Base-by-base conservation (phyloP, 164 flowering plant species). In the Vitis rotundifolia region DNA sequence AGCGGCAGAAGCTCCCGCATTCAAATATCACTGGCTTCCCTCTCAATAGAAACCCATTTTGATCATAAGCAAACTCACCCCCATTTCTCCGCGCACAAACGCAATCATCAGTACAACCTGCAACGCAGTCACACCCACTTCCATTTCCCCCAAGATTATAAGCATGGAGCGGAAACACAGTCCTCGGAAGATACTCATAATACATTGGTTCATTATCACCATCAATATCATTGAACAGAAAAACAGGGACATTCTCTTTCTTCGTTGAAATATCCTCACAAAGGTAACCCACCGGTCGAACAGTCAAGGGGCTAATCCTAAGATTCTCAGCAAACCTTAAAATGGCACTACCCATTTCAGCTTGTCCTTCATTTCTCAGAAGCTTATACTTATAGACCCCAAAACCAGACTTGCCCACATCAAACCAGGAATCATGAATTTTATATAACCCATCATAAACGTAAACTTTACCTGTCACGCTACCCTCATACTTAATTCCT, bases 391-490 rank as follows among this genome's bases (percentile, higher is more conserved):
- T 94, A 29, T 82, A 92, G 9, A 94, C 99, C 8, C 94, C 88
- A 77, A 88, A 92, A 44, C 99, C 99, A 37, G 98, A 89, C 60
- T 86, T 92, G 0, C 99, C 99, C 53, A 86, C 82, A 71, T 89
- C 98, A 68, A 87, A 87, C 97, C 97, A 92, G 47, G 81, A 82
- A 51, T 89, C 87, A 5, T 69, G 59, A 71, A 94, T 78, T 63
- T 70, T 84, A 78, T 94, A 94, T 16, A 94, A 78, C 28, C 99
- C 99, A 75, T 94, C 99, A 71, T 94, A 94, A 28, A 94, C 90
- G 72, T 88, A 94, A 15, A 92, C 79, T 79, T 86, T 94, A 68
- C 78, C 78, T 11, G 85, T 65, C 13, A 79, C 71, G 52, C 85
- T 73, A 1, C 85, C 84, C 2, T 79, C 87, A 57, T 85, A 80